A percentile compares a stretch with the other conserved stretches of the same genome.
Evolutionary conservation across 331 rosid genomes (phyloP).

Genomic region (Dryas integrifolia): DNA sequence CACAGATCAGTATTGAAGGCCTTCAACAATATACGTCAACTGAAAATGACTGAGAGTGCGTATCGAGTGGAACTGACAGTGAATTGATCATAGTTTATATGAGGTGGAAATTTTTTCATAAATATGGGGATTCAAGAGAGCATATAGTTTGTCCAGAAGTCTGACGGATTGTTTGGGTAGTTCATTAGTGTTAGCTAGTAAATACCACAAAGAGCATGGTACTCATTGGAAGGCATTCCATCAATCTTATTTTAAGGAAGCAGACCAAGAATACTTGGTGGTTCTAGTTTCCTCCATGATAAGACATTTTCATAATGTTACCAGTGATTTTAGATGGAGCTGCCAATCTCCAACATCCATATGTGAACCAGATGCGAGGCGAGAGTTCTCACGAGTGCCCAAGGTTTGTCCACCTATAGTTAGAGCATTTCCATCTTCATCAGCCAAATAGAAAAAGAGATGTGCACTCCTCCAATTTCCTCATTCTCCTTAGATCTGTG

Average conservation of each 20-base stretch:
- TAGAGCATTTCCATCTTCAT: conserved; percentile 68
- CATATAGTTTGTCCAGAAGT: background rate
- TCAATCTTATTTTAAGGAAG: background rate
- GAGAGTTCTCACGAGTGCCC: conserved; percentile 48
- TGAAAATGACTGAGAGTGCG: background rate
- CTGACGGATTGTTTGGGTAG: background rate
- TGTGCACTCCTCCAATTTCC: conserved; percentile 53
- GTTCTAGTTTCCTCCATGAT: background rate
- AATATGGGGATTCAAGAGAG: background rate
- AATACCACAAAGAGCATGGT: background rate
- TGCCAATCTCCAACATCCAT: conserved; percentile 90
- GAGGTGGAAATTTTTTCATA: background rate
- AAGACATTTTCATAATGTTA: conserved; percentile 31
- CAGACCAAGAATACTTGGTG: background rate
- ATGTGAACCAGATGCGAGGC: conserved; percentile 77
- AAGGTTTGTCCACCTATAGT: conserved; percentile 48
- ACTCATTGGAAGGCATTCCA: background rate
- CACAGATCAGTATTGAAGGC: conserved; percentile 15
- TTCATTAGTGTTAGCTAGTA: conserved; percentile 1
- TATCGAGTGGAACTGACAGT: background rate
- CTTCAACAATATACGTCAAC: background rate
- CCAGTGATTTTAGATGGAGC: conserved; percentile 87
- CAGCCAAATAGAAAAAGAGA: conserved; percentile 90
- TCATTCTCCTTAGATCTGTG: conserved; percentile 54
- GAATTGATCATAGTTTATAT: background rate